Base-by-base conservation (phyloP, 768 basidiomycete species). In the Agaricus bisporus region DNA sequence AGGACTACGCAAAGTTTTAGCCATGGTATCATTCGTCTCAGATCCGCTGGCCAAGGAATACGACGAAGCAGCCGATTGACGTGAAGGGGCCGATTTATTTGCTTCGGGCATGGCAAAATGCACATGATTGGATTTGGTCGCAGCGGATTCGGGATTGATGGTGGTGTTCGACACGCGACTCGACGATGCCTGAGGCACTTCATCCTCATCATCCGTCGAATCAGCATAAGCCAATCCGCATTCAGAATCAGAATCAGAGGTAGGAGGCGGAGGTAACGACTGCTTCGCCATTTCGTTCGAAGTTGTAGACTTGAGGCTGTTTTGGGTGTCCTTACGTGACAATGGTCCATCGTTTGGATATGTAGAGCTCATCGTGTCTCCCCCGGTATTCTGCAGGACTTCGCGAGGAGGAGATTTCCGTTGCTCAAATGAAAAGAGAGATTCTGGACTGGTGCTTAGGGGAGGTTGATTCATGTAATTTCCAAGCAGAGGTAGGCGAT, bases 401-500 rank as follows among this genome's bases (percentile, higher is more conserved):
- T 43, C 41, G 5, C 10, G 29, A 44, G 35, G 38, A 47, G 48
- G 42, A 26, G 58, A 44, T 36, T 29, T 12, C n/a, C 45, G 32
- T 9, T 44, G 44, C 46, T 41, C 22, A 11, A 39, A 42, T 43
- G 56, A 42, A 48, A 48, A 25, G 26, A 43, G 20, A 6, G 52
- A 37, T 29, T 54, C 54, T 22, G 45, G 29, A 18, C 50, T 54
- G 10, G 58, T 15, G 28, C 39, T 63, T 56, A 62, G 66, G 55
- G 64, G 60, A 1, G 69, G 25, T 41, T 65, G 68, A 59, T 70
- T 69, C 58, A 76, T 78, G 61, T 76, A 72, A 58, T 78, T 78
- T 52, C 84, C 82, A 57, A 85, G 77, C 64, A 86, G 79, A 8
- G 80, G 78, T 56, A 84, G 66, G 20, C 44, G 43, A 22, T 50